phyloP scores from a whole-genome alignment of 2,329 filamentous ascomycete genomes.

The Sphaerulina populicola region DNA sequence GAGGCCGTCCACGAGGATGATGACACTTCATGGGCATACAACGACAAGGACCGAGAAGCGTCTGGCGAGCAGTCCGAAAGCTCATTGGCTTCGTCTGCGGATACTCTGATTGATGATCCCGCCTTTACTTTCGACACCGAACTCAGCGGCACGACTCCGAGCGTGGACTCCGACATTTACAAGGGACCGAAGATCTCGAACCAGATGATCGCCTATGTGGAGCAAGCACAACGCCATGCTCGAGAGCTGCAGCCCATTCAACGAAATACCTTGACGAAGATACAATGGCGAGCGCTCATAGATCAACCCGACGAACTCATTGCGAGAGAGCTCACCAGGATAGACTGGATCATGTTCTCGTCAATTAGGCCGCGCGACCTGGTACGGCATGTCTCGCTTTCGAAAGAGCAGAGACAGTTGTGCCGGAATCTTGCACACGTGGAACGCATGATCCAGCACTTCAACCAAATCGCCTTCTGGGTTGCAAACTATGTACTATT shows the following conservation, averaged over 20 bases:
- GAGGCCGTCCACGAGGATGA: conserved; percentile 75
- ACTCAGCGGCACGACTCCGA: conserved; percentile 27
- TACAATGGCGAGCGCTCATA: conserved; percentile 86
- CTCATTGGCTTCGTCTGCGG: conserved; percentile 28
- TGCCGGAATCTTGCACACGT: conserved; percentile 71
- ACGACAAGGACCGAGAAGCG: conserved; percentile 54
- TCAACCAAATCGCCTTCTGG: conserved; percentile 52
- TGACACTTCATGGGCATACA: conserved; percentile 84
- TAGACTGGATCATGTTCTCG: conserved; percentile 98
- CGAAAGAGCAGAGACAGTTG: conserved; percentile 45
- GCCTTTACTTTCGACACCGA: conserved; percentile 25
- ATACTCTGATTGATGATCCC: conserved; percentile 32
- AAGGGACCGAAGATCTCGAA: conserved; percentile 30
- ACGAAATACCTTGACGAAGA: conserved; percentile 65
- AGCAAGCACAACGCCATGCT: conserved; percentile 74
- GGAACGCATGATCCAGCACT: conserved; percentile 85
- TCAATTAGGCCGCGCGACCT: conserved; percentile 89
- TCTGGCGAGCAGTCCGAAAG: conserved; percentile 34
- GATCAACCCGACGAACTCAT: conserved; percentile 75
- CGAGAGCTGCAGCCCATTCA: conserved; percentile 61
- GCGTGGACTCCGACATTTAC: conserved; percentile 23
- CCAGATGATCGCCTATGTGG: conserved; percentile 56
- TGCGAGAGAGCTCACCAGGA: conserved; percentile 83
- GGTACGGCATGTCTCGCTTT: conserved; percentile 76
- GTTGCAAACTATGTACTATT: conserved; percentile 56